phyloP scores from a whole-genome alignment of 129 eudicot genomes.

The Tagetes erecta region DNA sequence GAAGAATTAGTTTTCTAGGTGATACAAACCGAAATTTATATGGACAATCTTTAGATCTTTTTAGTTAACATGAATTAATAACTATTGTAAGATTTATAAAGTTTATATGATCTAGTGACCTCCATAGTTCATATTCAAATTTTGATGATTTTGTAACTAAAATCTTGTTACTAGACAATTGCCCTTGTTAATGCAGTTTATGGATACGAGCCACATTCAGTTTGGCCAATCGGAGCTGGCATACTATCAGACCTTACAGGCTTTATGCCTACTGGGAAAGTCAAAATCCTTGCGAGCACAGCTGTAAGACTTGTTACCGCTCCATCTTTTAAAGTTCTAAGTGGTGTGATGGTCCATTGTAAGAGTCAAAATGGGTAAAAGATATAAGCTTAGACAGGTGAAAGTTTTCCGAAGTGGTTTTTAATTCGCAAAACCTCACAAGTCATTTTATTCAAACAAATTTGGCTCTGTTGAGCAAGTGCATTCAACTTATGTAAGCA shows the following conservation, averaged over 20 bases:
- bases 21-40: not conserved
- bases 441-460: not conserved
- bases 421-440: not conserved
- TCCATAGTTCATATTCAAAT: not conserved
- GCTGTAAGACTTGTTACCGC: conserved; percentile 60
- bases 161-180: not conserved
- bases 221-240: conserved; percentile 83
- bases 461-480: not conserved
- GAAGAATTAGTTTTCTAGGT: not conserved
- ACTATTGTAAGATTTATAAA: not conserved
- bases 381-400: not conserved
- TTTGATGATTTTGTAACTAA: not conserved
- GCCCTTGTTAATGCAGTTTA: conserved; percentile 51
- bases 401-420: not conserved
- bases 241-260: conserved; percentile 71
- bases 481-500: not conserved
- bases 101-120: conserved; percentile 7
- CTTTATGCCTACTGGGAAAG: conserved; percentile 69
- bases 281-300: conserved; percentile 82
- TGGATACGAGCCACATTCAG: conserved; percentile 96
- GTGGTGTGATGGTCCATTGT: not conserved
- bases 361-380: no score
- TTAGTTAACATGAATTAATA: not conserved
- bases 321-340: conserved; percentile 14
- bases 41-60: not conserved